Evolutionary conservation across 495 filamentous ascomycete genomes (phyloP), one percentile per base, ranked within the genome.

Genomic region (Lophiotrema nucula): DNA sequence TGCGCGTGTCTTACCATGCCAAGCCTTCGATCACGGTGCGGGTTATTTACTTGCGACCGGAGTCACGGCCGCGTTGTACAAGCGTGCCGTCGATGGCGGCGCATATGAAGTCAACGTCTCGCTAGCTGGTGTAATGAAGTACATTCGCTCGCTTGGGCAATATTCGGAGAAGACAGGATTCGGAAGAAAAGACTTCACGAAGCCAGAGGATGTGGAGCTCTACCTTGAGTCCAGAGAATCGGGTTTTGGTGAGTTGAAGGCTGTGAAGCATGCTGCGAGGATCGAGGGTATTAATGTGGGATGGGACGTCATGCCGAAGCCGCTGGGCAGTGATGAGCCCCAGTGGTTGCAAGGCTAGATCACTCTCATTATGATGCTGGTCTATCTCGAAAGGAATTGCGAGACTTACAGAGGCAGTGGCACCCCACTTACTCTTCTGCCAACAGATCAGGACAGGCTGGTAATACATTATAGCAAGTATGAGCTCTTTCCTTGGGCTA

Each of bases 101-200:
- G 31, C 47, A 2, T 70, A 61, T 33, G 47, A 60, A 23, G 64
- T 70, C 15, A 21, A 70, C 12, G 66, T 70, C 16, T 72, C 70
- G 12, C 60, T 77, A 15, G 72, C 71, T 10, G 70, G 58, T 1
- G 45, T 53, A 4, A 62, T 59, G 66, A 66, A 70, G 43, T 68
- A 66, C 51, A 56, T 70, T 23, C 41, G 68, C n/a, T 61, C 55
- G 28, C 42, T 70, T 18, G 62, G 66, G 11, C 68, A 65, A 38
- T 47, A 56, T 18, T 27, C 45, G 3, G 66, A 47, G 15, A 57
- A 54, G 19, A 28, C 22, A 4, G 57, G 56, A n/a, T 66, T 58
- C 16, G 56, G 38, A 1, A 25, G 46, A 49, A n/a, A 28, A 19
- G 28, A 64, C 28, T 56, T 43, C 15, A 47, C 5, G 5, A 19